Evolutionary conservation across 2,329 filamentous ascomycete species (phyloP).

Genomic region (Botryotinia convoluta): DNA sequence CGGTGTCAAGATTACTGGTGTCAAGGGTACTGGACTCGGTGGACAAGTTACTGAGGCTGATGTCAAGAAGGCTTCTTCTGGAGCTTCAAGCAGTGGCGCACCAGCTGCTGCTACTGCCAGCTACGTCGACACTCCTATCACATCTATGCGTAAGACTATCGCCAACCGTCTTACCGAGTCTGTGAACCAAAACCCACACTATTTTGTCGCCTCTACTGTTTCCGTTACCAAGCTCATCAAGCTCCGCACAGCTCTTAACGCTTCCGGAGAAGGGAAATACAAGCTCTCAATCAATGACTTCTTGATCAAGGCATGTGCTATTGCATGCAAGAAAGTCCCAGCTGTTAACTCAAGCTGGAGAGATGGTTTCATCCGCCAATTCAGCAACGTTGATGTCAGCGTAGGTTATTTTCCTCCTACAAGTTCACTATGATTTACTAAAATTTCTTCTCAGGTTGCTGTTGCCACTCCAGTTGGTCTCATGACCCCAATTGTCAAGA

Average conservation of each 20-base stretch:
- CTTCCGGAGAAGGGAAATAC: slow-evolving; percentile 85
- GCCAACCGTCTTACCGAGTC: slow-evolving; percentile 87
- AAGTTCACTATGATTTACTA: slow-evolving; percentile 4
- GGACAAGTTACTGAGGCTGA: slow-evolving; percentile 90
- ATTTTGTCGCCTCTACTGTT: slow-evolving; percentile 88
- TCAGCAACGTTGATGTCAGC: slow-evolving; percentile 89
- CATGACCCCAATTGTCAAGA: slow-evolving; percentile 95
- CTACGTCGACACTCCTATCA: slow-evolving; percentile 82
- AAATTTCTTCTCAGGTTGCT: slow-evolving; percentile 32
- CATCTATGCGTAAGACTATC: slow-evolving; percentile 97
- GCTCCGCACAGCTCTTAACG: slow-evolving; percentile 91
- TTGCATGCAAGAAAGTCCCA: slow-evolving; percentile 90
- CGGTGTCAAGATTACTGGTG: slow-evolving; percentile 68
- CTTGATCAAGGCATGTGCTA: slow-evolving; percentile 91
- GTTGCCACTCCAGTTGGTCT: slow-evolving; percentile 81
- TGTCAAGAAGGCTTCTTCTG: slow-evolving; percentile 78
- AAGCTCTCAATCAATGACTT: slow-evolving; percentile 99
- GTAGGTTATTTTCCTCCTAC: slow-evolving; percentile 58
- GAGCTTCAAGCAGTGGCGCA: slow-evolving; percentile 47
- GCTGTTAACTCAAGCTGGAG: slow-evolving; percentile 96
- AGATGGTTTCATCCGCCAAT: slow-evolving; percentile 85
- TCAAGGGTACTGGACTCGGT: slow-evolving; percentile 85
- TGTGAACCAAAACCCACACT: slow-evolving; percentile 92
- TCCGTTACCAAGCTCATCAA: slow-evolving; percentile 95
- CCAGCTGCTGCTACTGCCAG: slow-evolving; percentile 60